phyloP scores from a whole-genome alignment of 2,329 filamentous ascomycete genomes.

The Diaporthe helianthi region DNA sequence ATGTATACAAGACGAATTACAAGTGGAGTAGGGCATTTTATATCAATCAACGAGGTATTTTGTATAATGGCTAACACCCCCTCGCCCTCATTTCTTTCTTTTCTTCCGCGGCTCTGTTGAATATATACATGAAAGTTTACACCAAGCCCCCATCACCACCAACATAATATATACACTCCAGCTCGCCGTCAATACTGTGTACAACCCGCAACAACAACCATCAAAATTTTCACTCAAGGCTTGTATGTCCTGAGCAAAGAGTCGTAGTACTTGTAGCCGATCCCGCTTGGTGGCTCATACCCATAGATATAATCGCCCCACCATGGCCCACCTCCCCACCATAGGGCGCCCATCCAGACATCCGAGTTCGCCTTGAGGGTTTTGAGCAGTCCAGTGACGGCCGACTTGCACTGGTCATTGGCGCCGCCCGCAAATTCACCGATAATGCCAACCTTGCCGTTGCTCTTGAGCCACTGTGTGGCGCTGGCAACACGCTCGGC shows the following conservation, averaged over 20 bases:
- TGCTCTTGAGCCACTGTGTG: conserved; percentile 61
- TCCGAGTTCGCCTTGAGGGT: conserved; percentile 60
- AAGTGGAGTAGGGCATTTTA: rapidly evolving
- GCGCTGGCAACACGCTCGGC: conserved; percentile 55
- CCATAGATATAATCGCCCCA: conserved; percentile 56
- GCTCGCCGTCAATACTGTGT: neutral
- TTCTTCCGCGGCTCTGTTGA: neutral
- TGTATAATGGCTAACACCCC: neutral
- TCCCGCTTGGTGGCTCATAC: conserved; percentile 55
- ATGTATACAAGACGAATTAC: neutral
- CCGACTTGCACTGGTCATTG: conserved; percentile 57
- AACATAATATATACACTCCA: neutral
- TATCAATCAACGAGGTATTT: neutral
- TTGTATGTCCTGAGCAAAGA: conserved; percentile 34
- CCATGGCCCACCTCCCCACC: conserved; percentile 67
- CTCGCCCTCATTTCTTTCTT: too few relatives aligned
- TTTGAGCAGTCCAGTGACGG: conserved; percentile 58
- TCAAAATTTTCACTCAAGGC: conserved; percentile 21
- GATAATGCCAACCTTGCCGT: conserved; percentile 60
- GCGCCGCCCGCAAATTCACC: conserved; percentile 63
- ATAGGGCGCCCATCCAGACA: conserved; percentile 63
- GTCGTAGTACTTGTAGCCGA: conserved; percentile 47
- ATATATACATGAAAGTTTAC: conserved; percentile 25
- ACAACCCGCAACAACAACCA: too few relatives aligned
- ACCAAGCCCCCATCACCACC: neutral